phyloP scores from a whole-genome alignment of 768 basidiomycete genomes.

The Pisolithus albus region DNA sequence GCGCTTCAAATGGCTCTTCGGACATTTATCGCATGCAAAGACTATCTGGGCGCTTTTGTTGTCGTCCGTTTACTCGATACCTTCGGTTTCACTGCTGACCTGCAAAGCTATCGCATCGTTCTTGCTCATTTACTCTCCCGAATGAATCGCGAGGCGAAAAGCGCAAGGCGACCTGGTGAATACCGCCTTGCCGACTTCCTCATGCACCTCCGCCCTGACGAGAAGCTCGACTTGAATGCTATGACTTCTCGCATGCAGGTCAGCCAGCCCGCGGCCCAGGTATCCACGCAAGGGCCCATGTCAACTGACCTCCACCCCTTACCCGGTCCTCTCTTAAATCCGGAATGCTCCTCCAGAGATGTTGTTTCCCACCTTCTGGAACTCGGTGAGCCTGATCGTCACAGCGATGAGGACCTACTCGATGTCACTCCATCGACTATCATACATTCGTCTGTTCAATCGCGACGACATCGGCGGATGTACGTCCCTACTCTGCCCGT shows the following conservation, averaged over 20 bases:
- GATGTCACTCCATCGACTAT: neutral
- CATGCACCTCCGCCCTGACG: constrained; percentile 13
- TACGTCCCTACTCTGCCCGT: neutral
- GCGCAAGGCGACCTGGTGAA: neutral
- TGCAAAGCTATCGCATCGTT: constrained; percentile 35
- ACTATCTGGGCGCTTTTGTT: constrained; percentile 44
- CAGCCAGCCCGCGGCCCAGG: neutral
- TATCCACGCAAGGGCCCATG: too few species aligned
- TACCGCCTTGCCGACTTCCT: constrained; percentile 5
- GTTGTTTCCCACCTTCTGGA: constrained; percentile 18
- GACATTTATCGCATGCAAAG: constrained; percentile 36
- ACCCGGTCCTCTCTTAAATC: too few species aligned
- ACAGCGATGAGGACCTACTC: neutral
- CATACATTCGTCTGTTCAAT: neutral
- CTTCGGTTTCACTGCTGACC: constrained; percentile 26
- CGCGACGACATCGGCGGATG: neutral
- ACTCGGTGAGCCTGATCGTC: constrained; percentile 8
- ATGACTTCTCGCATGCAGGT: constrained; percentile 13
- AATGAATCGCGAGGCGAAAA: constrained; percentile 19
- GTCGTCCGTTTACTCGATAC: constrained; percentile 27
- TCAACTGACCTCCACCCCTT: too few species aligned
- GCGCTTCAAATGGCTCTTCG: constrained; percentile 38
- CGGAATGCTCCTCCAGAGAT: neutral
- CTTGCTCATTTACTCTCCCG: constrained; percentile 33
- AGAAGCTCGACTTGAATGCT: constrained; percentile 9